Percentiles rank a stretch among this genome's conserved stretches.
These are phyloP conservation scores for Cordyceps pruinosa DNA, from an alignment of 2,329 filamentous ascomycete species.

Conservation along the genomic window DNA sequence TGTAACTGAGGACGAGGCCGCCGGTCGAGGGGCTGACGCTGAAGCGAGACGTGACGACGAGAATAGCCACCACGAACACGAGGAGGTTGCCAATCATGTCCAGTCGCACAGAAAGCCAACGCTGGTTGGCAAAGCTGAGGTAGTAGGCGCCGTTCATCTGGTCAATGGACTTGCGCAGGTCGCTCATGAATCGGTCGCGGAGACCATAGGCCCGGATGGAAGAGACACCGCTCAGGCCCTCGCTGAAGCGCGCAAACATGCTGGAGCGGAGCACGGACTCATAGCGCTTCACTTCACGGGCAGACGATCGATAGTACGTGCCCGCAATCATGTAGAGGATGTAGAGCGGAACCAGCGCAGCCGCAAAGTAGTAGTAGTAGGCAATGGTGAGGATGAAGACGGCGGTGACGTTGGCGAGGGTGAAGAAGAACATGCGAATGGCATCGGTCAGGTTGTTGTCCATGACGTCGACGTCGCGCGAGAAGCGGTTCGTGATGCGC, in stretches of 20 bases:
- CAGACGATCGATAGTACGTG: constrained; percentile 83
- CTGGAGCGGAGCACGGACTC: constrained; percentile 81
- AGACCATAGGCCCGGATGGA: constrained; percentile 88
- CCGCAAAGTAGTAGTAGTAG: constrained; percentile 85
- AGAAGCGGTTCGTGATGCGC: constrained; percentile 93
- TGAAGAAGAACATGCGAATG: constrained; percentile 88
- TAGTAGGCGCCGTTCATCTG: constrained; percentile 94
- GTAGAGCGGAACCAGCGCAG: constrained; percentile 57
- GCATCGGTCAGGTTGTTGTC: constrained; percentile 86
- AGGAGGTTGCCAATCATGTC: constrained; percentile 78
- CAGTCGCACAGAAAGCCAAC: constrained; percentile 81
- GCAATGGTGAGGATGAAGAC: constrained; percentile 88
- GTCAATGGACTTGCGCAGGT: constrained; percentile 69
- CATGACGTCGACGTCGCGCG: constrained; percentile 92
- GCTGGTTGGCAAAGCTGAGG: constrained; percentile 89
- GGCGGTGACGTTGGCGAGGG: constrained; percentile 70
- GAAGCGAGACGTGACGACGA: constrained; percentile 89
- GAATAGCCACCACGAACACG: constrained; percentile 80
- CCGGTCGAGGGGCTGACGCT: constrained; percentile 75
- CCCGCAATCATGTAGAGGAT: constrained; percentile 75
- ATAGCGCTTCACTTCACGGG: constrained; percentile 89
- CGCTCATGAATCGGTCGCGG: constrained; percentile 62
- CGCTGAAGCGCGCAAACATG: constrained; percentile 86
- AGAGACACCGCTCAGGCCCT: constrained; percentile 76
- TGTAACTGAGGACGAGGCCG: constrained; percentile 87